Evolutionary conservation across 2,329 filamentous ascomycete species (phyloP).

Genomic region (Akanthomyces uredinophilus): DNA sequence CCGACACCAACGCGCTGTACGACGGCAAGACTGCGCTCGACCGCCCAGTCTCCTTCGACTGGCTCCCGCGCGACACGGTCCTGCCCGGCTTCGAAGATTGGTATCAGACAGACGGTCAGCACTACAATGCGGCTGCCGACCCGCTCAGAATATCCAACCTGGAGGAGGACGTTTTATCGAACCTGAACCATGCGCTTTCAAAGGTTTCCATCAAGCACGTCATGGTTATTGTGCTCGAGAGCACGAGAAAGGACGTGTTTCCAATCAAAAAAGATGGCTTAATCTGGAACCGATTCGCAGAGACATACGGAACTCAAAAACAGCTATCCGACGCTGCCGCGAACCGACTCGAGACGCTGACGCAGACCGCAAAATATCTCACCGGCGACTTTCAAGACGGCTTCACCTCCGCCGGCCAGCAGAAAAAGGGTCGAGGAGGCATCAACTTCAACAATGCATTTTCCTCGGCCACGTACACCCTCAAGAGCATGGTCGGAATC

Average conservation of each 20-base stretch:
- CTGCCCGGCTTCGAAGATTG: conserved; percentile 25
- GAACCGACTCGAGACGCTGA: conserved; percentile 23
- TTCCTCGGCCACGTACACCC: conserved; percentile 38
- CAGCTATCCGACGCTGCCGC: conserved; percentile 21
- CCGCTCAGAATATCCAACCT: conserved; percentile 38
- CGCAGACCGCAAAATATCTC: conserved; percentile 28
- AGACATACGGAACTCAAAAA: conserved; percentile 24
- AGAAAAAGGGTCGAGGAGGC: conserved; percentile 26
- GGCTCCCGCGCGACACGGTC: conserved; percentile 23
- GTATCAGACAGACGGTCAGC: conserved; percentile 19
- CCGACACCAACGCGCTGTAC: conserved; percentile 19
- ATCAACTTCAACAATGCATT: conserved; percentile 36
- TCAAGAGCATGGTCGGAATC: conserved; percentile 38
- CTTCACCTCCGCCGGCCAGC: conserved; percentile 16
- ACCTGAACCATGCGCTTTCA: conserved; percentile 22
- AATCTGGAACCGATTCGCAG: conserved; percentile 31
- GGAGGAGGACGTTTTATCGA: conserved; percentile 26
- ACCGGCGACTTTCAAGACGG: conserved; percentile 33
- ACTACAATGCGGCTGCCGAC: conserved; percentile 33
- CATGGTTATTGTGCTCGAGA: conserved; percentile 38
- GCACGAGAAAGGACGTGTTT: conserved; percentile 40
- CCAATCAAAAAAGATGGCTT: conserved; percentile 37
- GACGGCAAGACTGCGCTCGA: conserved; percentile 25
- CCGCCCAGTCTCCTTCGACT: conserved; percentile 19
- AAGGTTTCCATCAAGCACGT: conserved; percentile 37